Evolutionary conservation across 1,139 yeast genomes (phyloP).

Genomic region (Taphrina communis): DNA sequence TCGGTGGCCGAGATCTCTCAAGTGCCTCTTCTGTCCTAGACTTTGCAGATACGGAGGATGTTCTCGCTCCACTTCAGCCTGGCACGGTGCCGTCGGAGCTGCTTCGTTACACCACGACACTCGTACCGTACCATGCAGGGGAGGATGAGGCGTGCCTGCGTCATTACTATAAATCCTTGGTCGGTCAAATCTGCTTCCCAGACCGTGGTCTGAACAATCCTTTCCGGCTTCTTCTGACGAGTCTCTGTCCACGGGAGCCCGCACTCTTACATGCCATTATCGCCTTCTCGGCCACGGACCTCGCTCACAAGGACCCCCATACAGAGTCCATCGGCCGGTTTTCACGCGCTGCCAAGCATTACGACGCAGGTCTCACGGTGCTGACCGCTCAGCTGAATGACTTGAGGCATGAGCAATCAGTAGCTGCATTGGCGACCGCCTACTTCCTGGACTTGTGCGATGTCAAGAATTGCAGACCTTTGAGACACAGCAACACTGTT

Average conservation of each 20-base stretch:
- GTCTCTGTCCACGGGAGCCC: constrained; percentile 35
- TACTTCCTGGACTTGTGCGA: constrained; percentile 24
- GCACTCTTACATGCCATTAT: constrained; percentile 37
- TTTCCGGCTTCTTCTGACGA: constrained; percentile 21
- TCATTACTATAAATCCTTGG: constrained; percentile 18
- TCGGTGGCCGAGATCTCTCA: constrained; percentile 19
- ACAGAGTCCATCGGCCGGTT: constrained; percentile 13
- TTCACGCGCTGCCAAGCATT: constrained; percentile 21
- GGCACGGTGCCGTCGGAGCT: constrained; percentile 20
- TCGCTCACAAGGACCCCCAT: constrained; percentile 24
- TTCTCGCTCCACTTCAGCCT: neutral
- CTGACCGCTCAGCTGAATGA: constrained; percentile 20
- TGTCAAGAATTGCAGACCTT: constrained; percentile 26
- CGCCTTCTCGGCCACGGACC: constrained; percentile 35
- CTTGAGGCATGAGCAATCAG: constrained; percentile 25
- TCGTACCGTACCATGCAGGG: constrained; percentile 11
- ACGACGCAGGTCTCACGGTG: constrained; percentile 14
- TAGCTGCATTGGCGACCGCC: constrained; percentile 36
- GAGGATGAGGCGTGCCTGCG: constrained; percentile 27
- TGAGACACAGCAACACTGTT: constrained; percentile 14
- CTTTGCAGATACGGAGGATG: constrained; percentile 6
- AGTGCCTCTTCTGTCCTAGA: constrained; percentile 18
- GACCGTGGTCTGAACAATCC: constrained; percentile 39
- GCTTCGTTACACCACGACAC: constrained; percentile 18
- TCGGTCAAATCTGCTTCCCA: constrained; percentile 18